Conservation (phyloP, 2,329 filamentous ascomycete genomes). For the Akanthomyces lecanii region DNA sequence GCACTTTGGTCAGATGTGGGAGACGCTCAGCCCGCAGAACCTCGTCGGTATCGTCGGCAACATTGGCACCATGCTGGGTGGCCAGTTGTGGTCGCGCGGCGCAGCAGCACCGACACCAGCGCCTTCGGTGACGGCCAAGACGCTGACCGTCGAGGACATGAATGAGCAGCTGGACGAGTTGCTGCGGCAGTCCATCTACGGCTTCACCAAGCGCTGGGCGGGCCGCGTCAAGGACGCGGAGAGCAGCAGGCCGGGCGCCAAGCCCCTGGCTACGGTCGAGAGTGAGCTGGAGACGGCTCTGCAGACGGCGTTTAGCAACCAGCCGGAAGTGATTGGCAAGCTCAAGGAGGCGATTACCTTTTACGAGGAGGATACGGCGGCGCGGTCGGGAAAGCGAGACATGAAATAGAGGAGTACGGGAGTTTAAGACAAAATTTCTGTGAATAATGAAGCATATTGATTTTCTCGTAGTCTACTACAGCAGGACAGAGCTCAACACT, state of each 20-base stretch:
- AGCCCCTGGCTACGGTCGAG: constrained; percentile 49
- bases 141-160: constrained; percentile 51
- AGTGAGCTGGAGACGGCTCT: constrained; percentile 55
- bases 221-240: constrained; percentile 46
- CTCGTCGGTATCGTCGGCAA: constrained; percentile 56
- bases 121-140: constrained; percentile 34
- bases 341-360: constrained; percentile 58
- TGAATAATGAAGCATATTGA: background rate
- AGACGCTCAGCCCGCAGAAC: constrained; percentile 55
- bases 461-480: background rate
- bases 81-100: constrained; percentile 45
- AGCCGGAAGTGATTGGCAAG: constrained; percentile 55
- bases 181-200: constrained; percentile 57
- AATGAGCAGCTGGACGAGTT: constrained; percentile 62
- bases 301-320: constrained; percentile 53
- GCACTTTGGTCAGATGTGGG: constrained; percentile 63
- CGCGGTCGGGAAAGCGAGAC: constrained; percentile 18
- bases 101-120: background rate
- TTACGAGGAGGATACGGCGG: constrained; percentile 48
- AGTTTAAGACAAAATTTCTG: background rate
- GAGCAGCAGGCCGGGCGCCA: constrained; percentile 44
- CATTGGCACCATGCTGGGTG: constrained; percentile 52
- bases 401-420: background rate
- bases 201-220: constrained; percentile 59
- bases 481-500: too few relatives aligned